Evolutionary conservation across 2,329 filamentous ascomycete species (phyloP), one percentile per base, ranked within the genome.

Genomic region (Chaetomium strumarium): DNA sequence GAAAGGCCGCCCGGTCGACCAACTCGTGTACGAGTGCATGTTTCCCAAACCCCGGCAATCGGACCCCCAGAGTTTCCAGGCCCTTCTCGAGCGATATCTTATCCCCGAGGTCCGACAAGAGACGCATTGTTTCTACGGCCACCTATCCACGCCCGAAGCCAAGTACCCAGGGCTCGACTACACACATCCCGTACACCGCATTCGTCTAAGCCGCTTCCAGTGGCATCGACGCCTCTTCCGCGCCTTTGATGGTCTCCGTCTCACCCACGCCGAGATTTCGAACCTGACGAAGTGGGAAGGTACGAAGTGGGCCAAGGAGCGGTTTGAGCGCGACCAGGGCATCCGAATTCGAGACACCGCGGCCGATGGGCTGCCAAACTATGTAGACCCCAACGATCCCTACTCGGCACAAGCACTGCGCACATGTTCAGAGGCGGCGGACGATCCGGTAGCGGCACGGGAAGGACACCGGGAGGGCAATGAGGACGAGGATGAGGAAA

Each of bases 141-240:
- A 88, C 64, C 79, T 91, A 59, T 84, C 88, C 64, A 89, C 85
- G 24, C 81, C 85, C 60, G 87, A 92, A 72, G 86, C 87, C 59
- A 88, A 88, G 62, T 91, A 91, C 60, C 87, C 87, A 0, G 87
- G 87, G 30, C 79, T 92, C 51, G 87, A 92, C 73, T 92, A 92
- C 73, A 83, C 79, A 55, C 76, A 88, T 64, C 73, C 71, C 20
- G 85, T 84, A 8, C 87, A 92, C 68, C 84, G 86, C 58, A 83
- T 86, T 67, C 85, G 88, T n/a, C 80, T 92, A 9, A 80, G 83
- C 61, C 84, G 86, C 55, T 91, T 86, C 75, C 80, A 78, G 14
- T 89, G 88, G 80, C 87, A 92, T 68, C 78, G 82, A 56, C 80
- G 84, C 52, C 78, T 92, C 12, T 91, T 92, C 68, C 80, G 83